Conservation (phyloP, 2,329 filamentous ascomycete genomes). For the Ceratocystis variospora region DNA sequence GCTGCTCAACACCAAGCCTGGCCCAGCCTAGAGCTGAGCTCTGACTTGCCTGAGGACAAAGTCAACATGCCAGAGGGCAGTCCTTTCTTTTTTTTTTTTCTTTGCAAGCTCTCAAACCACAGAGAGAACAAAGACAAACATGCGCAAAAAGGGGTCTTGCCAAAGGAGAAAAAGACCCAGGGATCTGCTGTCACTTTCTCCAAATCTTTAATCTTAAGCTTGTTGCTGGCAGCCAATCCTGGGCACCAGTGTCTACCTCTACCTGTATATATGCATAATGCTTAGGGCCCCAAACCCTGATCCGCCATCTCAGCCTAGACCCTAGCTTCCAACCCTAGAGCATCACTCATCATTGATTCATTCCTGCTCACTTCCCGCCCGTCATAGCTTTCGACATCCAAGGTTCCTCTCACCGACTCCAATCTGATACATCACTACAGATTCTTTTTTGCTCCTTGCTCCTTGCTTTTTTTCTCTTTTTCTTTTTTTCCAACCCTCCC, state of each 20-base stretch:
- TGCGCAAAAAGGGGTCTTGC: no score
- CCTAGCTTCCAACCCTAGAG: not conserved
- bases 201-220: not conserved
- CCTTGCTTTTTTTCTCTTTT: not conserved
- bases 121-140: not conserved
- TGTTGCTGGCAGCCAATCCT: not conserved
- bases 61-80: not conserved
- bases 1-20: not conserved
- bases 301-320: not conserved
- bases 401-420: not conserved
- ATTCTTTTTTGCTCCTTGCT: not conserved
- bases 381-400: not conserved
- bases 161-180: not conserved
- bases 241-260: not conserved
- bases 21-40: not conserved
- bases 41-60: not conserved
- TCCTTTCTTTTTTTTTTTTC: not conserved
- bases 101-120: not conserved
- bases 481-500: not conserved
- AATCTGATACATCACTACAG: not conserved
- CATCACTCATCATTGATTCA: not conserved
- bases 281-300: slow-evolving; percentile 1
- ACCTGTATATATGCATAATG: not conserved
- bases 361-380: not conserved
- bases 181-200: not conserved